Conservation (phyloP, 441 rosid genomes). For the Euphorbia schlechtendalii region DNA sequence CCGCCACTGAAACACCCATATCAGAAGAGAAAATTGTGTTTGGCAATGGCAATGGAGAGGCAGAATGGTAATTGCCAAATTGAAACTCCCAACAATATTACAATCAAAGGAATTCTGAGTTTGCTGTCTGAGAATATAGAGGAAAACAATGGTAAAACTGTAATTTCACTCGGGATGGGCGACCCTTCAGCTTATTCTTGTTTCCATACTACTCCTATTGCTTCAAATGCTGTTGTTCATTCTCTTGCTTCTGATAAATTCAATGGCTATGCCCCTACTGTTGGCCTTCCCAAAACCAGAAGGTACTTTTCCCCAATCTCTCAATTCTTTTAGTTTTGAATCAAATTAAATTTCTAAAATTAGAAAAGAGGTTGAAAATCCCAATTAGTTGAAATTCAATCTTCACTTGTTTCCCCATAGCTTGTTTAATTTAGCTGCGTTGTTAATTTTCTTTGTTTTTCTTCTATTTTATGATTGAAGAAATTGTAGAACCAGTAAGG, state of each 20-base stretch:
- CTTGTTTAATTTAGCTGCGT: too few relatives aligned
- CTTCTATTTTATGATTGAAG: too few relatives aligned
- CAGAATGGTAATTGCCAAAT: constrained; percentile 19
- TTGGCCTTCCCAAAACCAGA: constrained; percentile 82
- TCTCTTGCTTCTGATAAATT: constrained; percentile 68
- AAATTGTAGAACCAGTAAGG: too few relatives aligned
- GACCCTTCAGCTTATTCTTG: constrained; percentile 86
- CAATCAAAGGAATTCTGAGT: constrained; percentile 78
- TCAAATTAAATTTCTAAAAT: too few relatives aligned
- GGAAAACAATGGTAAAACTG: constrained; percentile 31
- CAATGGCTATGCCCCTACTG: constrained; percentile 88
- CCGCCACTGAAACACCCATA: not conserved
- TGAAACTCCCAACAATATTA: constrained; percentile 43
- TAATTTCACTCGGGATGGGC: constrained; percentile 78
- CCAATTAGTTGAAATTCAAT: too few relatives aligned
- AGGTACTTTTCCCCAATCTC: constrained; percentile 32
- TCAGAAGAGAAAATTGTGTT: not conserved
- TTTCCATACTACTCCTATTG: constrained; percentile 56
- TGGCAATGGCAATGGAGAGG: constrained; percentile 10
- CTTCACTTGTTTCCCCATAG: not conserved
- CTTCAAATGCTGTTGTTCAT: constrained; percentile 53
- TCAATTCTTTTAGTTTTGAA: not conserved
- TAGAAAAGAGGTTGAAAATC: too few relatives aligned
- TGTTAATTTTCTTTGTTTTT: too few relatives aligned
- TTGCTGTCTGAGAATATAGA: constrained; percentile 52